Percentiles rank a stretch among this genome's conserved stretches.
phyloP scores from a whole-genome alignment of 169 alveolate species.

The Plasmodium relictum region DNA sequence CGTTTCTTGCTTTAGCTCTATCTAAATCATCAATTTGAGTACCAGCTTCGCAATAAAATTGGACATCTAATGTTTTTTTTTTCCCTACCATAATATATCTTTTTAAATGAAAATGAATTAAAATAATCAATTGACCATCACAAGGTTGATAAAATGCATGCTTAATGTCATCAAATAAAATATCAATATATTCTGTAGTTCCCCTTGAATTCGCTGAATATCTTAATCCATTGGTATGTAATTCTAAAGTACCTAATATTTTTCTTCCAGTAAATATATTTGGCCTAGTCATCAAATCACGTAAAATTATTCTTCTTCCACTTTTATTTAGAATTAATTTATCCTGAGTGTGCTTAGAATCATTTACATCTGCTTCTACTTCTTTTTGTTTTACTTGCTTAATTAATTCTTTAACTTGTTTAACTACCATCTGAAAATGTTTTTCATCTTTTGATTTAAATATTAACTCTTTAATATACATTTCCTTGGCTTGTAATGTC shows the following conservation, averaged over 20 bases:
- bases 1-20: conserved; percentile 91
- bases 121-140: conserved; percentile 95
- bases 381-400: conserved; percentile 95
- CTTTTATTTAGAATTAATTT: conserved; percentile 87
- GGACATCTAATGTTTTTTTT: conserved; percentile 95
- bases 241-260: conserved; percentile 95
- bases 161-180: conserved; percentile 94
- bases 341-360: conserved; percentile 93
- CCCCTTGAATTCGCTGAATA: conserved; percentile 86
- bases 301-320: conserved; percentile 86
- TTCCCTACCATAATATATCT: conserved; percentile 96
- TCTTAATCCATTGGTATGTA: conserved; percentile 97
- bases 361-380: conserved; percentile 92
- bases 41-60: conserved; percentile 97
- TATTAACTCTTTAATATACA: conserved; percentile 95
- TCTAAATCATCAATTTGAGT: conserved; percentile 97
- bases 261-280: conserved; percentile 88
- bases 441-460: conserved; percentile 92
- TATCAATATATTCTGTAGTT: conserved; percentile 91
- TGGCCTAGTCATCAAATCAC: conserved; percentile 89
- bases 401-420: conserved; percentile 94
- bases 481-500: conserved; percentile 84
- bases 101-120: conserved; percentile 95
- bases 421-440: conserved; percentile 88
- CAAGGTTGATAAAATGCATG: conserved; percentile 98